Conservation (phyloP, 352 stramenopile species). For the Phytophthora uliginosa region DNA sequence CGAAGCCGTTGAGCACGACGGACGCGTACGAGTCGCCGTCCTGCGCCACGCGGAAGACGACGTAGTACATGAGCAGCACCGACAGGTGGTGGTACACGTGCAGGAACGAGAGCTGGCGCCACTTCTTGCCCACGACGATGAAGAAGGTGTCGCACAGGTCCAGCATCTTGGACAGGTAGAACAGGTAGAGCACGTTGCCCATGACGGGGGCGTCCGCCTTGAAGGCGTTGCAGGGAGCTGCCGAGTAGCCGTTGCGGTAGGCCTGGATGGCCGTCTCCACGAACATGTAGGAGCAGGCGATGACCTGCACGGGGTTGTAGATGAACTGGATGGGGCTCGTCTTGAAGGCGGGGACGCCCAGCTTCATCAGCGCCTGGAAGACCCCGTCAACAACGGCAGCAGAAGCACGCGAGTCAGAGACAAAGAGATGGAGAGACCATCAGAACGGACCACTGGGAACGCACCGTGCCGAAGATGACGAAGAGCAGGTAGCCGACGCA, state of each 20-base stretch:
- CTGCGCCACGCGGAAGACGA: slow-evolving; percentile 94
- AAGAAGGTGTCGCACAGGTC: slow-evolving; percentile 95
- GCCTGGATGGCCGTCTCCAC: slow-evolving; percentile 91
- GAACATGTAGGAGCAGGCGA: slow-evolving; percentile 96
- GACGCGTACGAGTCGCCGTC: slow-evolving; percentile 97
- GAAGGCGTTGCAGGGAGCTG: slow-evolving; percentile 91
- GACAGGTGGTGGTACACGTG: slow-evolving; percentile 98
- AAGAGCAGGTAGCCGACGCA: slow-evolving; percentile 76
- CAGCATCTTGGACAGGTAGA: slow-evolving; percentile 97
- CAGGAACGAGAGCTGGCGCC: slow-evolving; percentile 96
- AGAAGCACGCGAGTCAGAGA: slow-evolving; percentile 17
- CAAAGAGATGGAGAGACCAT: neutral
- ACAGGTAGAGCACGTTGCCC: slow-evolving; percentile 95
- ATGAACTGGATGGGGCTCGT: slow-evolving; percentile 90
- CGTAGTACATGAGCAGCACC: slow-evolving; percentile 97
- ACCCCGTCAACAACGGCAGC: neutral
- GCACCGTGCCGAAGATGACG: slow-evolving; percentile 70
- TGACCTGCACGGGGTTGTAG: slow-evolving; percentile 96
- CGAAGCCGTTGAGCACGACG: slow-evolving; percentile 96
- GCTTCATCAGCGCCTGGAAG: slow-evolving; percentile 58
- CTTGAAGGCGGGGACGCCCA: slow-evolving; percentile 63
- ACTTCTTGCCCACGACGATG: slow-evolving; percentile 98
- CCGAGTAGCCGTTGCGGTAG: slow-evolving; percentile 90
- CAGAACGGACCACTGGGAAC: slow-evolving; percentile 14
- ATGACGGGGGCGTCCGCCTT: slow-evolving; percentile 87